Base-by-base conservation (phyloP, 441 rosid genomes). In the Pelargonium citronellum region DNA sequence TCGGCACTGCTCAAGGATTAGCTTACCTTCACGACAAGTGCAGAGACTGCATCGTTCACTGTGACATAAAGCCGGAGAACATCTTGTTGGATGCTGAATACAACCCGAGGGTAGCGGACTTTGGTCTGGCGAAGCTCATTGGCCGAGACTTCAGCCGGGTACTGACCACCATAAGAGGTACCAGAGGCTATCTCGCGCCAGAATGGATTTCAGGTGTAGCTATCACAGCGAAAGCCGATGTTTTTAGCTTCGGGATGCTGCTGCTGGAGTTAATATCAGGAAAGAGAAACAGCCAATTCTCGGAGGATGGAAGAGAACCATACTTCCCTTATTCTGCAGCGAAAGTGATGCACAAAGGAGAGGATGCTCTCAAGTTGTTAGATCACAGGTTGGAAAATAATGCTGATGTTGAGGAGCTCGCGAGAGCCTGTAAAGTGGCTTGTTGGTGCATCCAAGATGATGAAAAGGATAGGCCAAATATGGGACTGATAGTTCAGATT, bases 11-110 rank as follows among this genome's bases (percentile, higher is more conserved):
- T 2, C 62, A 17, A 55, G 77, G 77, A 39, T 13, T 73, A 64
- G 60, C 68, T 63, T 73, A 73, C 22, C 77, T 69, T 47, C 80
- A 77, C 12, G 73, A 76, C 11, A 66, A 69, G 69, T 76, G 79
- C 66, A 62, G 61, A 53, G 53, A 72, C 3, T 43, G 55, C 49
- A 77, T 73, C 4, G 67, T 73, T 34, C 76, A 73, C 64, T 67
- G 67, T 1, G 72, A 77, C 30, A 67, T 77, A 19, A 77, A 77
- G 24, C 80, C 77, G 0, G 71, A 66, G 22, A 77, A 77, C 41
- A 73, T 73, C 24, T 37, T 77, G 53, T 49, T 77, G 11, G 75
- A 77, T 44, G 71, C 58, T 43, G 41, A 69, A 10, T 53, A 68
- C n/a, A 49, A 17, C 27, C 71, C 80, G 9, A 55, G 74, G 10